A percentile compares a stretch with the other conserved stretches of the same genome.
These are phyloP conservation scores for Tarenaya hassleriana DNA, from an alignment of 345 rosid species.

Conservation along the genomic window DNA sequence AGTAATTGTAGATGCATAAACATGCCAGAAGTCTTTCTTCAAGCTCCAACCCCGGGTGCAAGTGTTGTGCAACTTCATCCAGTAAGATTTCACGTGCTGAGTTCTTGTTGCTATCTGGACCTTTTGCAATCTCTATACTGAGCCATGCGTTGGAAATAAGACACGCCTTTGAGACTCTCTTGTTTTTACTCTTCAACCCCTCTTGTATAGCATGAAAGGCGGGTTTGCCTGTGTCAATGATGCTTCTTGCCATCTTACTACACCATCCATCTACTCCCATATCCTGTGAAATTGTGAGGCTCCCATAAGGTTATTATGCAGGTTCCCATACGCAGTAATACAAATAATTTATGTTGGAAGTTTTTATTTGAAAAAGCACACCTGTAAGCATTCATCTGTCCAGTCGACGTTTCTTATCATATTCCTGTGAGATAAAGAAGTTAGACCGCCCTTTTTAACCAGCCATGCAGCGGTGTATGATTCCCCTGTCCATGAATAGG, in stretches of 20 bases:
- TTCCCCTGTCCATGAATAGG: constrained; percentile 83
- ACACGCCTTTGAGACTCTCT: constrained; percentile 50
- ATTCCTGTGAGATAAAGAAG: constrained; percentile 50
- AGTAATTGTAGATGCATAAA: constrained; percentile 77
- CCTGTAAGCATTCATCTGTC: constrained; percentile 75
- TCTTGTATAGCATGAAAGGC: constrained; percentile 44
- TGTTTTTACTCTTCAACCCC: constrained; percentile 61
- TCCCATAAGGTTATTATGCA: constrained; percentile 1
- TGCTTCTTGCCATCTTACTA: constrained; percentile 54
- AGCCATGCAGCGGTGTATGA: constrained; percentile 81
- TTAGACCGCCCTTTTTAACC: constrained; percentile 76
- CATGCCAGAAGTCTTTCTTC: constrained; percentile 82
- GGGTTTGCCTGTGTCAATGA: constrained; percentile 46
- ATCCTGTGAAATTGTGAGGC: constrained; percentile 43
- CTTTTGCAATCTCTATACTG: constrained; percentile 61
- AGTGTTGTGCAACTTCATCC: constrained; percentile 51
- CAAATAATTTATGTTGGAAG: not conserved
- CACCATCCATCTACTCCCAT: constrained; percentile 60
- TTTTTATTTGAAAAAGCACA: constrained; percentile 28
- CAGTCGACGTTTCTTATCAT: constrained; percentile 70
- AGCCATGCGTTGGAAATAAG: constrained; percentile 70
- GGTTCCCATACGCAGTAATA: not conserved
- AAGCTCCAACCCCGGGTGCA: constrained; percentile 82
- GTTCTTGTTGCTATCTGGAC: constrained; percentile 42
- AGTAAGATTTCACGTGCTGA: constrained; percentile 66